These are phyloP conservation scores for Westerdykella aurantiaca DNA, from an alignment of 2,329 filamentous ascomycete species.

Conservation along the genomic window DNA sequence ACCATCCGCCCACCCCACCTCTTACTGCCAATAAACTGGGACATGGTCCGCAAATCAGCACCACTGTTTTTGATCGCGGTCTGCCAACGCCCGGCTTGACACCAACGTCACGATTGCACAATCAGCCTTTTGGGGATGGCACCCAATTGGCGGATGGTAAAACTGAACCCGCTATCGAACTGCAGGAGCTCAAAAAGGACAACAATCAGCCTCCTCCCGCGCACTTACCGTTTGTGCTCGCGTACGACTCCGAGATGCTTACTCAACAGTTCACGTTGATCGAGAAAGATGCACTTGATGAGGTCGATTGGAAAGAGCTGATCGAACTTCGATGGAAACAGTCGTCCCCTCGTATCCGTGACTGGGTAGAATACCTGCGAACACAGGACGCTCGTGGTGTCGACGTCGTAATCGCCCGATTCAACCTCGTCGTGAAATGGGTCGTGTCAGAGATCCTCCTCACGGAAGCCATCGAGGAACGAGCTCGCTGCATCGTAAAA, in stretches of 20 bases:
- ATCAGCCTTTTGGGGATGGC: constrained; percentile 18
- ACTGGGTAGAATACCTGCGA: constrained; percentile 77
- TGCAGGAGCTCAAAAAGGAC: constrained; percentile 16
- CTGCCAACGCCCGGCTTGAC: constrained; percentile 36
- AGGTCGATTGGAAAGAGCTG: constrained; percentile 83
- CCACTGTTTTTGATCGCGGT: constrained; percentile 30
- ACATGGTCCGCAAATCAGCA: constrained; percentile 17
- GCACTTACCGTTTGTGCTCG: constrained; percentile 74
- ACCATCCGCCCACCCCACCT: constrained; percentile 41
- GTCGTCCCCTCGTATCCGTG: constrained; percentile 58
- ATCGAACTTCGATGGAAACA: constrained; percentile 81
- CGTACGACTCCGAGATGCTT: constrained; percentile 71
- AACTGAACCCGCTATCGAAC: constrained; percentile 18
- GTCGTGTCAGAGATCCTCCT: constrained; percentile 72
- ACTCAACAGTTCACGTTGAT: constrained; percentile 81
- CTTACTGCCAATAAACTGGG: constrained; percentile 34
- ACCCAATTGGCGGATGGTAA: constrained; percentile 5
- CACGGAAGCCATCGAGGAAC: constrained; percentile 64
- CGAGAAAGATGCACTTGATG: constrained; percentile 78
- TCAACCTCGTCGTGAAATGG: constrained; percentile 88
- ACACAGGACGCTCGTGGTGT: constrained; percentile 68
- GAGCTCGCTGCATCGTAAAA: constrained; percentile 71
- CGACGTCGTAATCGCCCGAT: constrained; percentile 77
- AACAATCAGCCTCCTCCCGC: constrained; percentile 19
- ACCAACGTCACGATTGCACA: constrained; percentile 26